These are phyloP conservation scores for Kwoniella botswanensis DNA, from an alignment of 768 basidiomycete species.

Conservation along the genomic window DNA sequence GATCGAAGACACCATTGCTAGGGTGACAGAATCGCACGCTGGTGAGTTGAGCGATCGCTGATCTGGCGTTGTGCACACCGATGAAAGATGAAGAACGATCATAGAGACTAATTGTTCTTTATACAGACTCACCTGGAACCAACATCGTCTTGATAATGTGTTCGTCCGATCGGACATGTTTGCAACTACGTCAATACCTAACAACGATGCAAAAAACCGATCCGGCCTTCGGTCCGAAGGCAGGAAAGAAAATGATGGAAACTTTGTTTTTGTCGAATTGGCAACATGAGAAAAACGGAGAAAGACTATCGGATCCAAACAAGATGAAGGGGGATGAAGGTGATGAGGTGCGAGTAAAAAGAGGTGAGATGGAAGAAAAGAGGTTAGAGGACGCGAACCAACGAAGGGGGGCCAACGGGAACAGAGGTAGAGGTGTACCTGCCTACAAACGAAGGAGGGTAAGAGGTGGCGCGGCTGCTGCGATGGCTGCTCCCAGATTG, in stretches of 20 bases:
- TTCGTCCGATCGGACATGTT: slow-evolving; percentile 74
- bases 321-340: slow-evolving; percentile 26
- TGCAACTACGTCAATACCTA: slow-evolving; percentile 78
- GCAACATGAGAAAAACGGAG: slow-evolving; percentile 51
- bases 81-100: too few relatives aligned
- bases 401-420: slow-evolving; percentile 3
- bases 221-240: slow-evolving; percentile 44
- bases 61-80: not conserved
- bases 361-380: slow-evolving; percentile 44
- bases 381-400: slow-evolving; percentile 21
- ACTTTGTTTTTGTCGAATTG: slow-evolving; percentile 61
- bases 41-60: slow-evolving; percentile 24
- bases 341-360: slow-evolving; percentile 37
- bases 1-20: slow-evolving; percentile 73
- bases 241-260: slow-evolving; percentile 79
- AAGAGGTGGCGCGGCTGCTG: slow-evolving; percentile 37
- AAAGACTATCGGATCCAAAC: slow-evolving; percentile 35
- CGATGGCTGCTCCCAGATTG: slow-evolving; percentile 27
- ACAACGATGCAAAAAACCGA: slow-evolving; percentile 62
- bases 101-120: not conserved
- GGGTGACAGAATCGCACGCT: slow-evolving; percentile 40
- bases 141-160: slow-evolving; percentile 89
- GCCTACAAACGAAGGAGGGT: slow-evolving; percentile 46
- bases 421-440: slow-evolving; percentile 34
- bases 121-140: slow-evolving; percentile 62